phyloP scores from a whole-genome alignment of 2,329 filamentous ascomycete genomes.

The Meredithiella fracta region DNA sequence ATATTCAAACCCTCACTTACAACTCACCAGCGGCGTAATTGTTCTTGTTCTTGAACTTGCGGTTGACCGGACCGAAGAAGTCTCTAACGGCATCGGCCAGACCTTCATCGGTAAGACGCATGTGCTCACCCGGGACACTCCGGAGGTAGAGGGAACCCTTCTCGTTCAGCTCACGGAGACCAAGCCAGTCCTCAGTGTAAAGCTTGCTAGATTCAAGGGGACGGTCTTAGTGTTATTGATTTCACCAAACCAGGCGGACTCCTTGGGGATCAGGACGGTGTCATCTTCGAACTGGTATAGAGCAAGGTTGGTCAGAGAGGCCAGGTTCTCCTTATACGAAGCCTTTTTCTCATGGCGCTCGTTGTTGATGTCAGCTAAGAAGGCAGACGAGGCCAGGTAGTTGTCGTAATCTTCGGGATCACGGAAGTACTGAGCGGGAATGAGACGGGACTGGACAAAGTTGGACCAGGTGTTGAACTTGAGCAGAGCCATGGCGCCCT shows the following conservation, averaged over 20 bases:
- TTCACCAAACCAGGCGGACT: constrained; percentile 81
- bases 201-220: constrained; percentile 50
- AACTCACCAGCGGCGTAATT: constrained; percentile 4
- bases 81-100: constrained; percentile 49
- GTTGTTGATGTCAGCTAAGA: constrained; percentile 92
- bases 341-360: constrained; percentile 61
- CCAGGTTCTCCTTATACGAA: constrained; percentile 56
- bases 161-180: constrained; percentile 60
- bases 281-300: constrained; percentile 87
- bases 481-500: constrained; percentile 60
- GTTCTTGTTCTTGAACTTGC: constrained; percentile 19
- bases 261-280: constrained; percentile 71
- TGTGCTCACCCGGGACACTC: constrained; percentile 61
- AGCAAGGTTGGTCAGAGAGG: constrained; percentile 56
- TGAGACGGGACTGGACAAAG: constrained; percentile 62
- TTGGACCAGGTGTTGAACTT: constrained; percentile 63
- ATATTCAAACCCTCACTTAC: neutral
- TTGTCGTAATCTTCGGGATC: constrained; percentile 48
- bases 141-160: constrained; percentile 65
- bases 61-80: constrained; percentile 43
- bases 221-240: constrained; percentile 56
- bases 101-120: constrained; percentile 54
- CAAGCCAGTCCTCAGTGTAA: constrained; percentile 89
- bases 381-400: constrained; percentile 71
- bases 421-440: constrained; percentile 92